Conservation (phyloP, 202 grass and related monocot genomes). For the Zoysia matrella region DNA sequence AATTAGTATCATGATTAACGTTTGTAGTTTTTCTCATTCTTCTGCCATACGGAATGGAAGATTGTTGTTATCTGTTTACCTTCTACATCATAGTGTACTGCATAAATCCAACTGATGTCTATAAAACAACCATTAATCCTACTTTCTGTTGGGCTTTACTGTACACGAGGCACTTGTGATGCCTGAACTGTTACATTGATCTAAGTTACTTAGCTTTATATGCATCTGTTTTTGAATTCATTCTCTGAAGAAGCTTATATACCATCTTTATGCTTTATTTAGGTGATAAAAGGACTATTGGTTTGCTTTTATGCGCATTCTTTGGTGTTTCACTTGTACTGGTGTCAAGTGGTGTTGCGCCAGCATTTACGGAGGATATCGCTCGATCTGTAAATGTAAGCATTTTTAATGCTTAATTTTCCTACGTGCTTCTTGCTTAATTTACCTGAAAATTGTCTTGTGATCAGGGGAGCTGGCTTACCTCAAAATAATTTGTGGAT, state of each 20-base stretch:
- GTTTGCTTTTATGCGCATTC: constrained; percentile 56
- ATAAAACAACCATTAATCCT: constrained; percentile 1
- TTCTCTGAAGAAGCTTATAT: constrained; percentile 37
- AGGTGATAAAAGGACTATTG: constrained; percentile 84
- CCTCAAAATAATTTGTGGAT: not conserved
- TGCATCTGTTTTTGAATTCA: constrained; percentile 20
- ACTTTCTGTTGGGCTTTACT: not conserved
- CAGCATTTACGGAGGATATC: constrained; percentile 85
- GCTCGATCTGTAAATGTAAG: constrained; percentile 95
- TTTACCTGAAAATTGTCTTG: constrained; percentile 20
- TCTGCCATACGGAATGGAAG: constrained; percentile 7
- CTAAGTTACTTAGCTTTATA: constrained; percentile 24
- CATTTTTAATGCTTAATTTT: constrained; percentile 26
- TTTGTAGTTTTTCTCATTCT: constrained; percentile 8
- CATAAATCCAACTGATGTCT: not conserved
- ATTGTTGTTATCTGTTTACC: not conserved
- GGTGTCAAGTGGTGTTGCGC: constrained; percentile 67
- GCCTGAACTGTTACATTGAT: constrained; percentile 13
- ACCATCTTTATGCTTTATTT: constrained; percentile 38
- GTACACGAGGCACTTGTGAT: constrained; percentile 2
- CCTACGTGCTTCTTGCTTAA: not conserved
- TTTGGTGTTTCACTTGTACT: constrained; percentile 71
- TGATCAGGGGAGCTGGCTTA: not conserved
- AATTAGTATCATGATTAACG: constrained; percentile 9
- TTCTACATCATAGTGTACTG: constrained; percentile 3